phyloP scores from a whole-genome alignment of 2,329 filamentous ascomycete genomes.

The Rhexocercosporidium sp. region DNA sequence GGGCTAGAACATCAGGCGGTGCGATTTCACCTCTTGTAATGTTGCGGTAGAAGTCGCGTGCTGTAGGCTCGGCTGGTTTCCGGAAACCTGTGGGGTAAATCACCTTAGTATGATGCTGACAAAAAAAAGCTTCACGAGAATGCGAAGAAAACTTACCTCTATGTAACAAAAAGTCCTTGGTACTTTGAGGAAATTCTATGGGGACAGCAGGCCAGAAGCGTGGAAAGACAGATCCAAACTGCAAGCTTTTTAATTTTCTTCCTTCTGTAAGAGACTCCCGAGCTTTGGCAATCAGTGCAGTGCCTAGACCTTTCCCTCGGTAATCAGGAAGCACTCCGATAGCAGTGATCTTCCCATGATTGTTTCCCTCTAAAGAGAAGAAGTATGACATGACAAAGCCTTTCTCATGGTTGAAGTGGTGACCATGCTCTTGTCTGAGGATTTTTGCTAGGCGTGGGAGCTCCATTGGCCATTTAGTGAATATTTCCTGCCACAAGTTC shows the following conservation, averaged over 20 bases:
- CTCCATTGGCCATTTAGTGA: conserved; percentile 45
- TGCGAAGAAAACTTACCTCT: conserved; percentile 42
- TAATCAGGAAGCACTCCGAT: conserved; percentile 45
- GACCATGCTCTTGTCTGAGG: conserved; percentile 37
- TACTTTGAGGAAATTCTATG: conserved; percentile 42
- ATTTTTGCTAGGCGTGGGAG: conserved; percentile 38
- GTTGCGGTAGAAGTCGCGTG: conserved; percentile 48
- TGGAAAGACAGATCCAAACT: conserved; percentile 45
- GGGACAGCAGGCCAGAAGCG: conserved; percentile 53
- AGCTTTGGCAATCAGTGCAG: conserved; percentile 42
- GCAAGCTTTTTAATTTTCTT: conserved; percentile 31
- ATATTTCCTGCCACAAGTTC: conserved; percentile 44
- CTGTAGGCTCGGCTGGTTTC: conserved; percentile 28
- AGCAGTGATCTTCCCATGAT: conserved; percentile 42
- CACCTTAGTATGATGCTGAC: conserved; percentile 26
- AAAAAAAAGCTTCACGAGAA: too few species aligned
- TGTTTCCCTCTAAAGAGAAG: conserved; percentile 32
- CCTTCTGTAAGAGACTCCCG: conserved; percentile 37
- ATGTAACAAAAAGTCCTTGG: conserved; percentile 46
- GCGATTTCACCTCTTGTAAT: conserved; percentile 44
- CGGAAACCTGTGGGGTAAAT: conserved; percentile 30
- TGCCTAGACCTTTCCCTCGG: conserved; percentile 47
- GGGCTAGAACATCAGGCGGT: conserved; percentile 44
- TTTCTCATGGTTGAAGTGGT: conserved; percentile 46
- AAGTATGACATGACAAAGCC: conserved; percentile 47